Evolutionary conservation across 2,329 filamentous ascomycete species (phyloP).

Genomic region (Diaporthe vexans): DNA sequence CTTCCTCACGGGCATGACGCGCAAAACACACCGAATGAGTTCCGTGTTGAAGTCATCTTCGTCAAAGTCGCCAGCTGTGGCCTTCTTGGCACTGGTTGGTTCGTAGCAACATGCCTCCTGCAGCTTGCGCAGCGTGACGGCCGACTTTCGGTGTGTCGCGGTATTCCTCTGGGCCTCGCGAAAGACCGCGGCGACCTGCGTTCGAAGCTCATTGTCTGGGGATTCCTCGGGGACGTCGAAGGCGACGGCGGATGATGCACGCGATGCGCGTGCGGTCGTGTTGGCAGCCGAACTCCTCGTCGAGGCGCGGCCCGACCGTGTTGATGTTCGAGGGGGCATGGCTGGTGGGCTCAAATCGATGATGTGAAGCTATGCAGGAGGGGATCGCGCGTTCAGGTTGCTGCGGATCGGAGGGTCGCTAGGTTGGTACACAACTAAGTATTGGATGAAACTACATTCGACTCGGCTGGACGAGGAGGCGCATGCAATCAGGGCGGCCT

Average conservation of each 20-base stretch:
- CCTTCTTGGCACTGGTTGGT: constrained; percentile 65
- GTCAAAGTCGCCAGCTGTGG: constrained; percentile 76
- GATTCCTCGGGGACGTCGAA: constrained; percentile 78
- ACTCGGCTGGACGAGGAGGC: neutral
- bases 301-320: constrained; percentile 62
- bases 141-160: constrained; percentile 90
- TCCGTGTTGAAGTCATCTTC: constrained; percentile 91
- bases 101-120: constrained; percentile 87
- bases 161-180: constrained; percentile 89
- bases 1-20: constrained; percentile 91
- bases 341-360: constrained; percentile 40
- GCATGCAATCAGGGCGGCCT: neutral
- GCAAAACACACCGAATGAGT: constrained; percentile 84
- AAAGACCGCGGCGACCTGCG: constrained; percentile 80
- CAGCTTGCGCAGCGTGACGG: constrained; percentile 88
- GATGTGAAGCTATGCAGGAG: constrained; percentile 41
- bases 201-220: constrained; percentile 77
- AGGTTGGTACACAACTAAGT: constrained; percentile 15
- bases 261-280: constrained; percentile 60
- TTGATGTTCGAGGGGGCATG: constrained; percentile 66
- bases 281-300: constrained; percentile 57
- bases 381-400: constrained; percentile 20
- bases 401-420: constrained; percentile 18
- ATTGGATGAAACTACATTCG: constrained; percentile 5
- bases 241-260: constrained; percentile 58